Conservation (phyloP, 2,329 filamentous ascomycete species). For the Microdochium paspali region DNA sequence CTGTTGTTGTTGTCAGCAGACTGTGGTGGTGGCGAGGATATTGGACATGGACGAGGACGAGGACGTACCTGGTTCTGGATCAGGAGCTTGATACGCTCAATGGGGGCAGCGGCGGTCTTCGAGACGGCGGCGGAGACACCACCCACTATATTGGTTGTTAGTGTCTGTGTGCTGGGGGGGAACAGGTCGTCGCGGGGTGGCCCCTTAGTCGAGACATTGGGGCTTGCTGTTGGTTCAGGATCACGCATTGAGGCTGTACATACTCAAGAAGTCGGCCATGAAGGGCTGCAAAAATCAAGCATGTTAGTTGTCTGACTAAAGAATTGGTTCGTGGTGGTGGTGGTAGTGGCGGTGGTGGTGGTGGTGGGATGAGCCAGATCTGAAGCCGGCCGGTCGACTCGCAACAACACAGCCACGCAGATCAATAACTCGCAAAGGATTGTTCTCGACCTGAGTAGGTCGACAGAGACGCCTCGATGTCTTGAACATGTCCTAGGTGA, state of each 20-base stretch:
- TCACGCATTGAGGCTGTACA: conserved; percentile 33
- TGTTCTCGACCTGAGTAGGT: too few relatives aligned
- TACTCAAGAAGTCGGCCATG: conserved; percentile 98
- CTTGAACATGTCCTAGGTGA: conserved; percentile 1
- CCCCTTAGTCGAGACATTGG: neutral
- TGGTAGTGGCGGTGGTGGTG: too few relatives aligned
- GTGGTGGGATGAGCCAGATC: conserved; percentile 6
- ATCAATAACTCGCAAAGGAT: conserved; percentile 1
- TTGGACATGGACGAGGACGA: conserved; percentile 4
- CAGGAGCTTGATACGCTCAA: conserved; percentile 99
- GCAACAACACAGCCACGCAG: conserved; percentile 4
- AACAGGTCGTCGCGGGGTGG: neutral
- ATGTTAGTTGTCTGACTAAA: conserved; percentile 21
- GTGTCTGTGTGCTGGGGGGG: neutral
- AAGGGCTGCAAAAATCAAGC: conserved; percentile 57
- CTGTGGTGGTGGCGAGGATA: conserved; percentile 2
- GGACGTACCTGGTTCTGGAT: conserved; percentile 98
- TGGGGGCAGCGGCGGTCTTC: conserved; percentile 99
- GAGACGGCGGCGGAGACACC: conserved; percentile 99
- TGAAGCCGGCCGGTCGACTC: conserved; percentile 2
- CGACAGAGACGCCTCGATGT: too few relatives aligned
- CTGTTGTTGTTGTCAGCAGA: conserved; percentile 39
- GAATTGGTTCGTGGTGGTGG: neutral
- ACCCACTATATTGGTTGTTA: conserved; percentile 61
- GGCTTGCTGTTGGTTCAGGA: neutral